Evolutionary conservation across 129 eudicot genomes (phyloP).

Genomic region (Chrysanthemum makinoi): DNA sequence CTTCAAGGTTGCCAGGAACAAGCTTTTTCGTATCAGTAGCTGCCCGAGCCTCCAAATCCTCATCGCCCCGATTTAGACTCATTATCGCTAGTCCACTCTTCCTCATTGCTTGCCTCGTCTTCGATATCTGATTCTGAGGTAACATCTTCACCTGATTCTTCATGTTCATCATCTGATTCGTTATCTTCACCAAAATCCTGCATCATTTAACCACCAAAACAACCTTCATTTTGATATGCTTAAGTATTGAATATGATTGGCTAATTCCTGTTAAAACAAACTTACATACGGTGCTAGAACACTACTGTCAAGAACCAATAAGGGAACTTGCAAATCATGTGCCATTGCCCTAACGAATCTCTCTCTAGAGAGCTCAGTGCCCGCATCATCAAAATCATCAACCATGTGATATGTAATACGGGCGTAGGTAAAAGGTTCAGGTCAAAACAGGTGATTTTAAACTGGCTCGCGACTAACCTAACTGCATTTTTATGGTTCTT

Average conservation of each 20-base stretch:
- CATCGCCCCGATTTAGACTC: conserved; percentile 72
- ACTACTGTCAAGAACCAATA: conserved; percentile 88
- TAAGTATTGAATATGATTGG: neutral
- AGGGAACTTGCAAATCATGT: conserved; percentile 76
- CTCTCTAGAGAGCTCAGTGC: conserved; percentile 94
- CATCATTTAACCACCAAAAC: conserved; percentile 8
- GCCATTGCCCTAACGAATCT: conserved; percentile 94
- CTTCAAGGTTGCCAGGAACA: conserved; percentile 69
- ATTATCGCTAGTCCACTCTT: conserved; percentile 68
- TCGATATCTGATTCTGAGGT: conserved; percentile 73
- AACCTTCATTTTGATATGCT: neutral
- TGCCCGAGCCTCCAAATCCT: conserved; percentile 54
- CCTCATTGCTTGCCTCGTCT: conserved; percentile 69
- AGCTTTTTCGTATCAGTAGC: conserved; percentile 72
- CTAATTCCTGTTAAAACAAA: neutral
- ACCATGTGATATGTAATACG: neutral
- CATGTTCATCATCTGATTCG: conserved; percentile 83
- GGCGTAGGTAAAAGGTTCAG: neutral
- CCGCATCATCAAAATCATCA: conserved; percentile 39
- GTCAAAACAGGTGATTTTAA: no score
- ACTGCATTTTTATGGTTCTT: no score
- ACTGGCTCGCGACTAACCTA: no score
- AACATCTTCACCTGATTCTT: conserved; percentile 56
- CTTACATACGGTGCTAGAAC: conserved; percentile 91
- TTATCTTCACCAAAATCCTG: conserved; percentile 81